Evolutionary conservation across 306 rosid species (phyloP).

Genomic region (Castanea mollissima): DNA sequence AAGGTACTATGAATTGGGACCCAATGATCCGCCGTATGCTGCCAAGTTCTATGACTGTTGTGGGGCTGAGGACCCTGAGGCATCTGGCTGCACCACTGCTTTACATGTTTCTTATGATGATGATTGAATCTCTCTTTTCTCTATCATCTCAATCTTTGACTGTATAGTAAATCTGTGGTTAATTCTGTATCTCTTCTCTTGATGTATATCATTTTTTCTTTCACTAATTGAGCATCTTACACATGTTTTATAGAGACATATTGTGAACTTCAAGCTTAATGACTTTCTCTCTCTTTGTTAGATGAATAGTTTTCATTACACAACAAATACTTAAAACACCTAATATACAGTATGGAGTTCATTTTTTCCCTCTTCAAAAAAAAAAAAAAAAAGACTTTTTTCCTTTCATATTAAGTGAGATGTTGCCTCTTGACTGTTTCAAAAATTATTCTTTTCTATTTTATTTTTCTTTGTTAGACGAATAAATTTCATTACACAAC

Average conservation of each 20-base stretch:
- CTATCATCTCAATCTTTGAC: neutral
- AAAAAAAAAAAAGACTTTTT: too few species aligned
- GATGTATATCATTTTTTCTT: neutral
- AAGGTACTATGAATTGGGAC: slow-evolving; percentile 86
- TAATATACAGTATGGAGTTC: too few species aligned
- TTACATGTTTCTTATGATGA: slow-evolving; percentile 81
- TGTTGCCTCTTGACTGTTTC: too few species aligned
- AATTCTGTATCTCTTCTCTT: neutral
- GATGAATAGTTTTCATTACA: too few species aligned
- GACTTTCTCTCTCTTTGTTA: too few species aligned
- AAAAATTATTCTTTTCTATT: too few species aligned
- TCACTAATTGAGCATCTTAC: neutral
- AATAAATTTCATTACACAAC: too few species aligned
- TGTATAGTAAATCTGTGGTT: neutral
- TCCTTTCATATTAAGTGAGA: too few species aligned
- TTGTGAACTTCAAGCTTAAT: neutral
- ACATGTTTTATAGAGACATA: neutral
- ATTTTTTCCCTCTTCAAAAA: too few species aligned
- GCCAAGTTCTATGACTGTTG: slow-evolving; percentile 93
- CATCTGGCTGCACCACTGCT: slow-evolving; percentile 76
- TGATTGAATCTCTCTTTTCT: slow-evolving; percentile 27
- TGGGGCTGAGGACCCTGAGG: slow-evolving; percentile 83
- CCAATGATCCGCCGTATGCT: slow-evolving; percentile 75
- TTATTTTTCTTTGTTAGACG: too few species aligned
- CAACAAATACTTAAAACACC: too few species aligned